Evolutionary conservation across 108 stramenopile species (phyloP).

Genomic region (Fragilaria radians): DNA sequence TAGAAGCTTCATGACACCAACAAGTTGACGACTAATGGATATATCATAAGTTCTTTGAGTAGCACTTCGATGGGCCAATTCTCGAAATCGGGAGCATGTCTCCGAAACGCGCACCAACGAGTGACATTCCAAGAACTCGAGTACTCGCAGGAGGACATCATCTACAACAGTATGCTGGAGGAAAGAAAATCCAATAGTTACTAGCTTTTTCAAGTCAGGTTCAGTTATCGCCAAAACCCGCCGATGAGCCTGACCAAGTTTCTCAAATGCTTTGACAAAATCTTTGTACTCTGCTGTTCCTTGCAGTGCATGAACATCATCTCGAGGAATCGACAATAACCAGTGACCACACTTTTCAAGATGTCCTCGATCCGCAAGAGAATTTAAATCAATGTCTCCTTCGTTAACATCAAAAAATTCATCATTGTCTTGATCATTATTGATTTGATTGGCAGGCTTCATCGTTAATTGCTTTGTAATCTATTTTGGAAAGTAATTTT

Average conservation of each 20-base stretch:
- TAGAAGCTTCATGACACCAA: constrained; percentile 52
- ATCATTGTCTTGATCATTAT: neutral
- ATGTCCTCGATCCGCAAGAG: constrained; percentile 18
- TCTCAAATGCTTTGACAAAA: constrained; percentile 53
- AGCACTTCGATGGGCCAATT: constrained; percentile 45
- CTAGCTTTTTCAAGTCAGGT: constrained; percentile 14
- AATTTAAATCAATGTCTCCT: neutral
- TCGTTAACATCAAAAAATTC: neutral
- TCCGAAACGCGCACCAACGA: constrained; percentile 46
- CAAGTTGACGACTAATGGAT: constrained; percentile 38
- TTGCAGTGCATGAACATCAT: constrained; percentile 49
- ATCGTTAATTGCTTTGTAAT: too few species aligned
- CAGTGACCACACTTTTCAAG: constrained; percentile 61
- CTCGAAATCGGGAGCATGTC: constrained; percentile 60
- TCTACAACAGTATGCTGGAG: constrained; percentile 59
- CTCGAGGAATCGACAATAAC: constrained; percentile 61
- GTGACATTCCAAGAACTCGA: constrained; percentile 62
- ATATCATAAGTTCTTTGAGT: constrained; percentile 46
- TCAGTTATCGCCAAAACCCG: constrained; percentile 37
- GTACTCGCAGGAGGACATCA: constrained; percentile 57
- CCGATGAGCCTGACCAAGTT: constrained; percentile 51
- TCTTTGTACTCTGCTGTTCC: constrained; percentile 54
- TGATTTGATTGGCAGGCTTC: too few species aligned
- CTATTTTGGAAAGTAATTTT: too few species aligned
- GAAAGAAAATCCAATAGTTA: constrained; percentile 21